Evolutionary conservation across 352 stramenopile genomes (phyloP).

Genomic region (Peronospora tabacina): DNA sequence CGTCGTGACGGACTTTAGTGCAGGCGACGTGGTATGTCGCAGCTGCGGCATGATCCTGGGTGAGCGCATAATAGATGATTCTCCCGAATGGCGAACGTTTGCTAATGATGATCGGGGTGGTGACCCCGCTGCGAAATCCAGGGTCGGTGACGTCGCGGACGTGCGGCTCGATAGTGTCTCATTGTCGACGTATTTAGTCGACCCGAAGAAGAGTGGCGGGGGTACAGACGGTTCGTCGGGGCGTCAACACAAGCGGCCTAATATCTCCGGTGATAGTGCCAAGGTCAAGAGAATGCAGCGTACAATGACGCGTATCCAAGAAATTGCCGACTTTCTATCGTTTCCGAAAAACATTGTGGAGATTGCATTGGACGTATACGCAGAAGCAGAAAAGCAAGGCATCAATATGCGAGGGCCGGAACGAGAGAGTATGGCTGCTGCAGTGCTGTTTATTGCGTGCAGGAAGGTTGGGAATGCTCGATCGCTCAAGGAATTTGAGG

Average conservation of each 20-base stretch:
- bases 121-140: constrained; percentile 71
- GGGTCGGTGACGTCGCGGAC: constrained; percentile 64
- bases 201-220: constrained; percentile 34
- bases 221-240: constrained; percentile 18
- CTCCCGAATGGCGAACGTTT: constrained; percentile 82
- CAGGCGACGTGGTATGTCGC: constrained; percentile 76
- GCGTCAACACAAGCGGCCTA: constrained; percentile 45
- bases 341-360: constrained; percentile 69
- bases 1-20: constrained; percentile 73
- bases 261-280: constrained; percentile 48
- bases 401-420: constrained; percentile 56
- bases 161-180: constrained; percentile 49
- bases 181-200: constrained; percentile 65
- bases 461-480: constrained; percentile 54
- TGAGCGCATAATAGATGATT: constrained; percentile 86
- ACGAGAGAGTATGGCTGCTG: constrained; percentile 57
- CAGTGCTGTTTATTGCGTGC: constrained; percentile 69
- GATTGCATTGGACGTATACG: constrained; percentile 60
- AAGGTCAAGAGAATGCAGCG: constrained; percentile 62
- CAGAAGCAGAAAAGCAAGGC: constrained; percentile 55
- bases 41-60: constrained; percentile 77
- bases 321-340: constrained; percentile 56
- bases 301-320: constrained; percentile 56
- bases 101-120: constrained; percentile 81
- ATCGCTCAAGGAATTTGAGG: constrained; percentile 72